Conservation (phyloP, 129 eudicot genomes). For the Centrapalus pauciflorus region DNA sequence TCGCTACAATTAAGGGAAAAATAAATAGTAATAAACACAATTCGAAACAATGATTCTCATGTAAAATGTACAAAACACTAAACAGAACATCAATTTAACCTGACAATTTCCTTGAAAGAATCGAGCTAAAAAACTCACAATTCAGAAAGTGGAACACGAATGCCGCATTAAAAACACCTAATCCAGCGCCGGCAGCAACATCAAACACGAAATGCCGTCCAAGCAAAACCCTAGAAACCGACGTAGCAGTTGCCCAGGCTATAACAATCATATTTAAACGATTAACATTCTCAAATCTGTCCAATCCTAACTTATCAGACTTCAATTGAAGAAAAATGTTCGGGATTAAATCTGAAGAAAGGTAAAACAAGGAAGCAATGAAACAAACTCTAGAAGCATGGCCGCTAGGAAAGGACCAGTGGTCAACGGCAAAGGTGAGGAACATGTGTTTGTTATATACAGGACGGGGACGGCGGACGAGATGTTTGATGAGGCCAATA, state of each 20-base stretch:
- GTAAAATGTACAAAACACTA: constrained; percentile 11
- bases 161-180: constrained; percentile 60
- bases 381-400: constrained; percentile 68
- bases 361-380: constrained; percentile 37
- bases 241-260: constrained; percentile 58
- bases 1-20: neutral
- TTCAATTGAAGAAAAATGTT: constrained; percentile 22
- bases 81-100: neutral
- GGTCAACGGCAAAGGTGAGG: constrained; percentile 50
- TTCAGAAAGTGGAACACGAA: constrained; percentile 48
- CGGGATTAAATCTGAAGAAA: constrained; percentile 15
- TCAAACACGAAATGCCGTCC: constrained; percentile 85
- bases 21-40: neutral
- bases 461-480: constrained; percentile 72
- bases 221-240: constrained; percentile 72
- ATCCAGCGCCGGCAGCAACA: constrained; percentile 54
- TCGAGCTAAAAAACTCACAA: constrained; percentile 28
- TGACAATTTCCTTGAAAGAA: constrained; percentile 2
- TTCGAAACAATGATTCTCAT: neutral
- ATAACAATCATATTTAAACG: constrained; percentile 20
- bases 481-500: constrained; percentile 54
- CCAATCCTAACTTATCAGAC: constrained; percentile 4
- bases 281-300: constrained; percentile 9
- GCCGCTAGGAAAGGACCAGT: constrained; percentile 95
- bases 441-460: constrained; percentile 65